These are phyloP conservation scores for Aspergillus phoenicis DNA, from an alignment of 2,329 filamentous ascomycete species.

Conservation along the genomic window DNA sequence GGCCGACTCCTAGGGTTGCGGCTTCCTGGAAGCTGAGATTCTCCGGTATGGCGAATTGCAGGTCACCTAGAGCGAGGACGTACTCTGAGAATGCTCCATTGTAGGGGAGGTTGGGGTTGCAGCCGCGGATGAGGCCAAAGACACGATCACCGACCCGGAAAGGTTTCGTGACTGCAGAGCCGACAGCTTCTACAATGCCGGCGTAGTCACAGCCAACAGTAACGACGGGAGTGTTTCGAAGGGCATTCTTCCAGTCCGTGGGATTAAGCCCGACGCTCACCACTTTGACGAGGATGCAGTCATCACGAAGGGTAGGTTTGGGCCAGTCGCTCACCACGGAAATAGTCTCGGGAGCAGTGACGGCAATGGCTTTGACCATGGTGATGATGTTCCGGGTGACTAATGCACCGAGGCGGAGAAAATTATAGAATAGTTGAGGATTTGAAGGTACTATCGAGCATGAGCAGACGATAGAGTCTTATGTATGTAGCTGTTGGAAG, in stretches of 20 bases:
- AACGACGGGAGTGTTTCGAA: background rate
- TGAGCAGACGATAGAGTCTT: too few relatives aligned
- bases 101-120: background rate
- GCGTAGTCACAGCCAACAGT: conserved; percentile 5
- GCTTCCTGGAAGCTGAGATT: conserved; percentile 55
- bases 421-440: too few relatives aligned
- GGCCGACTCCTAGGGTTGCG: conserved; percentile 54
- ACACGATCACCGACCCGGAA: conserved; percentile 57
- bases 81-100: conserved; percentile 59
- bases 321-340: background rate
- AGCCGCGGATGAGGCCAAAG: conserved; percentile 41
- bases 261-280: conserved; percentile 3
- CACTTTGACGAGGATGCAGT: background rate
- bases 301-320: background rate
- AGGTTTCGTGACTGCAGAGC: conserved; percentile 47
- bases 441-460: too few relatives aligned
- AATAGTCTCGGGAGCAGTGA: background rate
- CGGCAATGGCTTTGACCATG: background rate
- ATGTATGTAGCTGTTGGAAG: too few relatives aligned
- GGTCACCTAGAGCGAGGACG: conserved; percentile 53
- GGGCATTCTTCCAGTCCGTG: conserved; percentile 2
- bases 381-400: background rate
- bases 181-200: conserved; percentile 34
- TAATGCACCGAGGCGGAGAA: too few relatives aligned
- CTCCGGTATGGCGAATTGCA: conserved; percentile 51